phyloP scores from a whole-genome alignment of 2,329 filamentous ascomycete genomes.

The Talaromyces islandicus region DNA sequence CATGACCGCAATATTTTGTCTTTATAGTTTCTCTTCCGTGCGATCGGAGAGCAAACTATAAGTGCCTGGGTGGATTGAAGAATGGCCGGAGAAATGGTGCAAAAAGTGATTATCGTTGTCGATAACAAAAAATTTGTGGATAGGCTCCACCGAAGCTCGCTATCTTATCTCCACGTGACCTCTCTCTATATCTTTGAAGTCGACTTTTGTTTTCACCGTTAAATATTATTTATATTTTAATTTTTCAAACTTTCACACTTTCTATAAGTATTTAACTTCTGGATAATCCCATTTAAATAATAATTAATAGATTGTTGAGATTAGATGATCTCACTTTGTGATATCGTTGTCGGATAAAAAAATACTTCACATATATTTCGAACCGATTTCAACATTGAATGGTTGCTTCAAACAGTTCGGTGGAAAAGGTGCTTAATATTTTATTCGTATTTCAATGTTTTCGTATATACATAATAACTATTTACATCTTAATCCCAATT shows the following conservation, averaged over 20 bases:
- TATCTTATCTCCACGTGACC: conserved; percentile 12
- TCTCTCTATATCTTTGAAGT: no score
- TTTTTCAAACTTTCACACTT: no score
- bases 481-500: neutral
- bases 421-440: neutral
- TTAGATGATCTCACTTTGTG: neutral
- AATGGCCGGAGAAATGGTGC: neutral
- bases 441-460: neutral
- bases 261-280: no score
- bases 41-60: neutral
- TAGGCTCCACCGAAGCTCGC: conserved; percentile 4
- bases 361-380: no score
- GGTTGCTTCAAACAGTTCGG: neutral
- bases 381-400: neutral
- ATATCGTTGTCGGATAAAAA: neutral
- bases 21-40: neutral
- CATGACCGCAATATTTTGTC: conserved; percentile 31
- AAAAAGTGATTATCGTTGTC: neutral
- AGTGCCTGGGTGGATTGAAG: neutral
- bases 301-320: no score
- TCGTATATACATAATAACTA: neutral
- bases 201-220: no score
- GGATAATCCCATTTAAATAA: no score
- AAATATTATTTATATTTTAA: no score
- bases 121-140: conserved; percentile 13